Base-by-base conservation (phyloP, 148 eudicot genomes). In the Talinum fruticosum region DNA sequence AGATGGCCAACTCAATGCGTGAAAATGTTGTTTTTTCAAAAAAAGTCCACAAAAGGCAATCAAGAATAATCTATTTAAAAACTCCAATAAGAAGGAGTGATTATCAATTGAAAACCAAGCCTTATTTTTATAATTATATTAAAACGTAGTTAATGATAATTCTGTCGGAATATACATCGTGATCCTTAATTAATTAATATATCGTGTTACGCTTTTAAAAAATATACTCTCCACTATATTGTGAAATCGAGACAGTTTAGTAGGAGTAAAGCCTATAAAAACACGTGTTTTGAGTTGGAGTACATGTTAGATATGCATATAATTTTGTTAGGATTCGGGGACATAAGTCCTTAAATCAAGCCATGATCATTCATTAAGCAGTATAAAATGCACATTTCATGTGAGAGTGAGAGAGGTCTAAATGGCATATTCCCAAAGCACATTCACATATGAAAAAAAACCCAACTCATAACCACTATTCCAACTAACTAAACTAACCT, bases 401-500 rank as follows among this genome's bases (percentile, higher is more conserved):
- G 29, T 21, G 19, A 13, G 54, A 78, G 38, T 2, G 3, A 36
- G n/a, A 36, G 38, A 41, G 75, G 67, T 78, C 71, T 78, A 51
- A 45, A 78, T 44, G 57, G 81, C 66, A 82, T 82, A 82, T 82
- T 78, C 84, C 78, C 57, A 32, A 2, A 4, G 59, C 36, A 34
- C 72, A 51, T 38, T 16, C 54, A 10, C 1, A 19, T 8, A 23
- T n/a, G 47, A 65, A 61, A 15, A 23, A 62, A 26, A 35, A 32
- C 15, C 70, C 66, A 54, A 19, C 47, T 41, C 19, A n/a, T n/a
- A 30, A 62, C 61, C 76, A 78, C 79, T 69, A 65, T 74, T 57
- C 75, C 79, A 74, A 78, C 82, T 71, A 83, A 83, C 82, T 64
- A 79, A 82, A 82, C 83, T 76, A 77, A 77, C 66, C 38, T 21